Conservation (phyloP, 108 stramenopile genomes). For the Pseudonitzschia multiseries region DNA sequence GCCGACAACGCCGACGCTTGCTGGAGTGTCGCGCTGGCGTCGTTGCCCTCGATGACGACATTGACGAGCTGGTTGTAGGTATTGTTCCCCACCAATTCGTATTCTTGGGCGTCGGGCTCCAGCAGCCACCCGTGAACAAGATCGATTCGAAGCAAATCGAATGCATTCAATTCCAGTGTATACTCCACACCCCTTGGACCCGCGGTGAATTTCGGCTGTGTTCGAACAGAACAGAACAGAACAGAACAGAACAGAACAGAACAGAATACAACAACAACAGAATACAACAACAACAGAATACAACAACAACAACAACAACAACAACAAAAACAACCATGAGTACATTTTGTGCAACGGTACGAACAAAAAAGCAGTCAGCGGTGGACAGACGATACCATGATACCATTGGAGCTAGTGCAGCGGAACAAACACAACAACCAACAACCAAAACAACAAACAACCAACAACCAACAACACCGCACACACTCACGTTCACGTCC, state of each 20-base stretch:
- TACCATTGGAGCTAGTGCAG: too few species aligned
- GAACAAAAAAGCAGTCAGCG: background rate
- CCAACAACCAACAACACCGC: too few species aligned
- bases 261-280: too few species aligned
- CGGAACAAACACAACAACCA: too few species aligned
- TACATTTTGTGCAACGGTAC: background rate
- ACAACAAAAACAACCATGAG: too few species aligned
- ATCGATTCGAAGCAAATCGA: conserved; percentile 86
- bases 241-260: too few species aligned
- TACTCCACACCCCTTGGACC: conserved; percentile 87
- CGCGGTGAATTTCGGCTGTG: conserved; percentile 71
- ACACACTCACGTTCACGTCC: conserved; percentile 87
- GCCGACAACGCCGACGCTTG: background rate
- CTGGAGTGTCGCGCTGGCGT: conserved; percentile 41
- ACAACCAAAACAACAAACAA: too few species aligned
- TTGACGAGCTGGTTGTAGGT: conserved; percentile 96
- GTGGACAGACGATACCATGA: background rate
- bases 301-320: too few species aligned
- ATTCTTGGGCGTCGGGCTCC: conserved; percentile 73
- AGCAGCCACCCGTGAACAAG: conserved; percentile 98
- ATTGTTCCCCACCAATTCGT: conserved; percentile 42
- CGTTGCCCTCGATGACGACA: conserved; percentile 72
- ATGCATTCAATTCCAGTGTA: conserved; percentile 81
- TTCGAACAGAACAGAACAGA: too few species aligned
- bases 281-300: too few species aligned